Base-by-base conservation (phyloP, 164 flowering plant genomes). In the Stephania japonica region DNA sequence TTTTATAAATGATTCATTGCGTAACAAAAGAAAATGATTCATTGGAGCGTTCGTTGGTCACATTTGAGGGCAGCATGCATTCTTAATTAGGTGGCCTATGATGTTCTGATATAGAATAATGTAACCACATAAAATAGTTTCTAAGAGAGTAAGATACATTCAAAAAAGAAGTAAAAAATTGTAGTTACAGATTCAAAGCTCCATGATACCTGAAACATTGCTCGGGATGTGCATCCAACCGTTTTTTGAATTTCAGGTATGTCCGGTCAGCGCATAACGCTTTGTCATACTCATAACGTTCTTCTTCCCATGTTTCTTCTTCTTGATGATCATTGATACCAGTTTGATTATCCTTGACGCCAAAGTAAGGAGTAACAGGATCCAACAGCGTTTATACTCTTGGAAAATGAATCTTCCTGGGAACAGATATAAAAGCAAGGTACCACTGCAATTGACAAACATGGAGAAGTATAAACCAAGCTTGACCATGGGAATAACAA, bases 241-340 rank as follows among this genome's bases (percentile, higher is more conserved):
- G 81, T 80, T 93, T 93, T 85, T 90, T 92, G 83, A 91, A 96
- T 83, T 91, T 96, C 61, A 96, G 84, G 85, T 88, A 96, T 59
- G 91, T 90, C 83, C 98, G 86, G 75, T 93, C 97, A 75, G 86
- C 97, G 77, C 75, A 78, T 78, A 90, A 80, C 73, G 98, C 89
- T 78, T 78, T 88, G 78, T 90, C 98, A 81, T 93, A 89, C 79
- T 91, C 99, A 76, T 93, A 96, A 24, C 64, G 50, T 84, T 96
- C 99, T 70, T 75, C 85, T 74, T 82, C 92, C 96, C 97, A 91
- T 25, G 42, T 41, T 84, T 92, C 98, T 73, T 84, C 86, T 43
- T 82, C 80, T 64, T 32, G 75, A 12, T 73, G 68, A 74, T 83
- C 85, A 76, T 82, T 80, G 68, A 12, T 19, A 79, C 76, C 76